phyloP scores from a whole-genome alignment of 345 rosid genomes.

The Gossypioides kirkii region DNA sequence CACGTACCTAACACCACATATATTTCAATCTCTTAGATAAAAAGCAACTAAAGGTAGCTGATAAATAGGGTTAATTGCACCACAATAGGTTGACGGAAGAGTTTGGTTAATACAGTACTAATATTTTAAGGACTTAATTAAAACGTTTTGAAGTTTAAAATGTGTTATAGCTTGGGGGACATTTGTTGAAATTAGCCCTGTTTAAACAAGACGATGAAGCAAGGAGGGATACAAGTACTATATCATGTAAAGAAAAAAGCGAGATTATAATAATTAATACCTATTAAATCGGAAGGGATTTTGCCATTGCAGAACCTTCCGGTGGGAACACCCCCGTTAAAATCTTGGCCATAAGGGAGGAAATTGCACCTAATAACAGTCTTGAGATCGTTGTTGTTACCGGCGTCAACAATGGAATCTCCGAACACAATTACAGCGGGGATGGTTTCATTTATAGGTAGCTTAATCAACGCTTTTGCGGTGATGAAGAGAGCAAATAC shows the following conservation, averaged over 20 bases:
- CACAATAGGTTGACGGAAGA: no score
- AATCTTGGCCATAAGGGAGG: conserved; percentile 65
- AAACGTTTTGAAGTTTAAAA: no score
- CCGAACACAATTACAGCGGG: conserved; percentile 73
- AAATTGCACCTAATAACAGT: conserved; percentile 53
- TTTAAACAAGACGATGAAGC: background rate
- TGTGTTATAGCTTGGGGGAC: no score
- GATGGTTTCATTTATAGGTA: conserved; percentile 32
- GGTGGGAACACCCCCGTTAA: conserved; percentile 55
- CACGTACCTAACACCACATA: no score
- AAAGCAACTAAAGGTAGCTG: background rate
- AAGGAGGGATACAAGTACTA: background rate
- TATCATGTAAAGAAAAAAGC: no score
- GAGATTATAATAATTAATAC: conserved; percentile 19
- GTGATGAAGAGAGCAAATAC: background rate
- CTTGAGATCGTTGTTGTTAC: conserved; percentile 57
- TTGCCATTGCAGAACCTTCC: conserved; percentile 81
- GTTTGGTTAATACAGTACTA: no score
- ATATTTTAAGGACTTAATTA: no score
- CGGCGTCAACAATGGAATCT: conserved; percentile 81
- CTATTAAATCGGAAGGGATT: conserved; percentile 64
- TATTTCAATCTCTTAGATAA: background rate
- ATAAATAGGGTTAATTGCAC: background rate
- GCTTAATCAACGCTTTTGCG: conserved; percentile 12
- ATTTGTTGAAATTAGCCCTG: no score